Evolutionary conservation across 1,284 basidiomycete species (phyloP), one percentile per base, ranked within the genome.

Genomic region (Pterulicium gracile): DNA sequence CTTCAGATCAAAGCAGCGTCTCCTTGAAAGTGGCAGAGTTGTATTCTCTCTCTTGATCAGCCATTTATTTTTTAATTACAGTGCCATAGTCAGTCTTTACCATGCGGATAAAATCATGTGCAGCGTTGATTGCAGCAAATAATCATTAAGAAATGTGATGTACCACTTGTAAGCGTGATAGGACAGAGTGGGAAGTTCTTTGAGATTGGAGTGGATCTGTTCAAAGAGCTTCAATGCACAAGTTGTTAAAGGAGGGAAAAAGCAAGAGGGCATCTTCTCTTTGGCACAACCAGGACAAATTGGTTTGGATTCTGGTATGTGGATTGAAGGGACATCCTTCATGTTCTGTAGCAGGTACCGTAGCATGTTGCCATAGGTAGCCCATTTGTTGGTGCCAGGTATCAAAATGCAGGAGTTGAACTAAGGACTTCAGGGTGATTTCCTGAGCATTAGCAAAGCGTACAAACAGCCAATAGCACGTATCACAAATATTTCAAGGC

Each of bases 141-240:
- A 53, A 42, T 64, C 58, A 51, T 66, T 58, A 7, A 63, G 32
- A 27, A 67, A 55, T 0, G 55, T 53, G 5, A 63, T 51, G 14
- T 47, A 47, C 44, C 60, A 63, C 23, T 55, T 55, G 46, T 53
- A 57, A 15, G 46, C 49, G 35, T 54, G 51, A 45, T 60, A 59
- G 2, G 53, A 59, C 5, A 40, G 4, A 1, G 51, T 40, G 1
- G 57, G 52, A 17, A 53, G 54, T 18, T 51, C 44, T 20, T 54
- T 54, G 1, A 64, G 48, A 50, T 63, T 58, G 0, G 56, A 56
- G 48, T 60, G 57, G 32, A 60, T 52, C 2, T 50, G 20, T 27
- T 57, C 49, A 49, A 59, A 54, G 17, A 51, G 47, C 43, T 27
- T 22, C 19, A 39, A 23, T 12, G 54, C 50, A 7, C 49, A 19